Evolutionary conservation across 2,329 filamentous ascomycete species (phyloP).

Genomic region (Fusarium sp.): DNA sequence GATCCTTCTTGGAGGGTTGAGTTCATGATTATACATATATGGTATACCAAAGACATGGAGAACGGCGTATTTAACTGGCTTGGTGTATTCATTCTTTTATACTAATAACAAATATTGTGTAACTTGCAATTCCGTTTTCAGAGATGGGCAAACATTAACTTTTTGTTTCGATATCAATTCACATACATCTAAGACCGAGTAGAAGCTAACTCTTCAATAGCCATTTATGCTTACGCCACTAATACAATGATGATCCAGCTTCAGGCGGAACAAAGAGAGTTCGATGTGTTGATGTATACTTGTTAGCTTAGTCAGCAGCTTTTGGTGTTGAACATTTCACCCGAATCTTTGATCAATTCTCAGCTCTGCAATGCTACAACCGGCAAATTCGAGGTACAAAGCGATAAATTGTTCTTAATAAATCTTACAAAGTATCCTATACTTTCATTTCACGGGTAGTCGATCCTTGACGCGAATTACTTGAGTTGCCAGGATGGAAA

Average conservation of each 20-base stretch:
- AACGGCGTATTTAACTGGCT: slow-evolving; percentile 16
- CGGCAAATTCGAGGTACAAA: neutral
- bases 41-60: slow-evolving; percentile 4
- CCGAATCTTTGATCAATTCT: neutral
- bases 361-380: neutral
- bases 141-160: neutral
- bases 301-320: slow-evolving; percentile 39
- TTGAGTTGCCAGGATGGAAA: slow-evolving; percentile 34
- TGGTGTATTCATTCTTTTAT: neutral
- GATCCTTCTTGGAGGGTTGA: slow-evolving; percentile 61
- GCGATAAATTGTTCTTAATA: neutral
- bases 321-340: slow-evolving; percentile 34
- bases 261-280: neutral
- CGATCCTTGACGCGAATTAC: neutral
- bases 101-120: slow-evolving; percentile 4
- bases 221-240: neutral
- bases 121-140: neutral
- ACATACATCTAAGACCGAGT: neutral
- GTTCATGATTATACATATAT: neutral
- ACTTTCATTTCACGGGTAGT: neutral
- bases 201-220: neutral
- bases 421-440: neutral
- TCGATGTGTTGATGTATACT: neutral
- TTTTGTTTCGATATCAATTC: neutral
- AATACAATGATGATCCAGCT: neutral